Evolutionary conservation across 2,329 filamentous ascomycete genomes (phyloP).

Genomic region (Sclerotinia sclerotiorum): DNA sequence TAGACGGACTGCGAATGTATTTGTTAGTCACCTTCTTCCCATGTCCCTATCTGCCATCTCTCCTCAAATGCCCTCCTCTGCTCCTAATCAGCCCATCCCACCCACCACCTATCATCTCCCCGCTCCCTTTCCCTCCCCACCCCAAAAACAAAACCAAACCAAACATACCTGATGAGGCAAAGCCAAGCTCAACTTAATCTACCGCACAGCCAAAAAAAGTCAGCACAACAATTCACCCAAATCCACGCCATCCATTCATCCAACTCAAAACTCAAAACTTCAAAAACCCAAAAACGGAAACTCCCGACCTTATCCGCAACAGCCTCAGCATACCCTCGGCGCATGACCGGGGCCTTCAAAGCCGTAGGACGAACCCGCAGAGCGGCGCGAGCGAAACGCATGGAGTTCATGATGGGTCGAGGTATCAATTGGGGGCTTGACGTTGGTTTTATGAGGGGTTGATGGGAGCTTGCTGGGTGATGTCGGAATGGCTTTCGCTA

Average conservation of each 20-base stretch:
- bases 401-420: slow-evolving; percentile 77
- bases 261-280: background rate
- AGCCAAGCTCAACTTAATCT: slow-evolving; percentile 96
- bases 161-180: slow-evolving; percentile 94
- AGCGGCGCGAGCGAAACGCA: slow-evolving; percentile 88
- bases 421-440: slow-evolving; percentile 43
- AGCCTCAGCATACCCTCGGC: slow-evolving; percentile 88
- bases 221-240: slow-evolving; percentile 24
- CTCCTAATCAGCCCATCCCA: background rate
- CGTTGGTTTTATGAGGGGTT: slow-evolving; percentile 8
- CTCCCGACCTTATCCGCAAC: slow-evolving; percentile 73
- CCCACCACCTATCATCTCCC: background rate
- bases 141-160: slow-evolving; percentile 22
- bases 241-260: background rate
- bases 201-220: slow-evolving; percentile 31
- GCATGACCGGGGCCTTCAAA: slow-evolving; percentile 73
- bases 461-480: slow-evolving; percentile 38
- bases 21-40: slow-evolving; percentile 30
- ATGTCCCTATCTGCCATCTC: background rate
- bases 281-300: slow-evolving; percentile 1
- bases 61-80: background rate
- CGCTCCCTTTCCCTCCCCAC: background rate
- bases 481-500: slow-evolving; percentile 19
- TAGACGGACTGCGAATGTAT: slow-evolving; percentile 62
- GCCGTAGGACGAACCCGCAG: slow-evolving; percentile 78